Evolutionary conservation across 2,329 filamentous ascomycete genomes (phyloP).

Genomic region (Cercospora berteroae): DNA sequence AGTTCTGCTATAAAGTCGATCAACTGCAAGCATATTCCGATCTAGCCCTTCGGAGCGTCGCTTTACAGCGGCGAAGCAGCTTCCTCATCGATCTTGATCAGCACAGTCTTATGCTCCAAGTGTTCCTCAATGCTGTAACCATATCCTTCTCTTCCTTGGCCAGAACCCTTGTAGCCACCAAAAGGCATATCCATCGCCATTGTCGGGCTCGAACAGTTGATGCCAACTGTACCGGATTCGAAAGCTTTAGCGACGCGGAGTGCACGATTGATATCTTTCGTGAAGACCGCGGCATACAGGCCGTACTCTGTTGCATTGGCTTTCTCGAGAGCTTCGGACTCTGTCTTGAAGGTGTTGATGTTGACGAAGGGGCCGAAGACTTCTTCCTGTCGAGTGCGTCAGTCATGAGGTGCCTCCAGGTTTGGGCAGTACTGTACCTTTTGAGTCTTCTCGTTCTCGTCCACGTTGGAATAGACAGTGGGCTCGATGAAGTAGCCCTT

Average conservation of each 20-base stretch:
- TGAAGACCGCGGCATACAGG: constrained; percentile 40
- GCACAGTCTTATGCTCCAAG: constrained; percentile 27
- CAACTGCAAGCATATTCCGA: neutral
- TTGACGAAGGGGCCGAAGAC: constrained; percentile 43
- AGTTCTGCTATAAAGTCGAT: neutral
- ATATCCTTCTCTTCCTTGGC: constrained; percentile 26
- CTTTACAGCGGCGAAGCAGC: neutral
- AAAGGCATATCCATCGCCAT: constrained; percentile 41
- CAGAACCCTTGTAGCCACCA: constrained; percentile 43
- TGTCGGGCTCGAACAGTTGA: constrained; percentile 43
- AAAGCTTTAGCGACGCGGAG: constrained; percentile 43
- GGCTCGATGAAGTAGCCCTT: constrained; percentile 49
- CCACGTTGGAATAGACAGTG: constrained; percentile 48
- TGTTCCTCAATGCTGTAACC: constrained; percentile 26
- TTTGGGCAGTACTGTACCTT: constrained; percentile 26
- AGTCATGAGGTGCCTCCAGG: neutral
- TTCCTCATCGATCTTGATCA: constrained; percentile 26
- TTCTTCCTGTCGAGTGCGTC: constrained; percentile 30
- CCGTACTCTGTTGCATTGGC: constrained; percentile 43
- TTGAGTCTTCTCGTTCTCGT: constrained; percentile 42
- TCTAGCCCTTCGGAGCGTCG: neutral
- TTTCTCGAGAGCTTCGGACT: constrained; percentile 38
- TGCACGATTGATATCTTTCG: constrained; percentile 40
- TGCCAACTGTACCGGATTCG: constrained; percentile 42
- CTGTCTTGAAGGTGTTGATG: constrained; percentile 40